A percentile compares a stretch with the other conserved stretches of the same genome.
These are phyloP conservation scores for Alnus rubra DNA, from an alignment of 306 rosid species.

Conservation along the genomic window DNA sequence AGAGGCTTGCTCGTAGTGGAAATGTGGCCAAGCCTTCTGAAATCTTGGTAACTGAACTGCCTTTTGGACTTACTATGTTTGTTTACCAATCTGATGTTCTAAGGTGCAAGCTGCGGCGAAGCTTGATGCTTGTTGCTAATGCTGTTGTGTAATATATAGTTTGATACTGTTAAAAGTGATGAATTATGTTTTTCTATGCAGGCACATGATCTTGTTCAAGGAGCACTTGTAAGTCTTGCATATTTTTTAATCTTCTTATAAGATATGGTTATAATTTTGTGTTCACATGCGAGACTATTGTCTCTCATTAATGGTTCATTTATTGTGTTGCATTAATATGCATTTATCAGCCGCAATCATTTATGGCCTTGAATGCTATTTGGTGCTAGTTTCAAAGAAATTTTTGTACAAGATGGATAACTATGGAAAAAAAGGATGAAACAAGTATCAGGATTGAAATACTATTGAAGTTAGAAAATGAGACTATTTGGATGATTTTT, in stretches of 20 bases:
- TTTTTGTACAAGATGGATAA: too few relatives aligned
- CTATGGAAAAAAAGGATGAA: neutral
- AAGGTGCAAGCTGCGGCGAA: neutral
- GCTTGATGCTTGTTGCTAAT: neutral
- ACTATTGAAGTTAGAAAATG: neutral
- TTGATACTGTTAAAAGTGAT: neutral
- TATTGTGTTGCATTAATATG: too few relatives aligned
- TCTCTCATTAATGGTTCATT: too few relatives aligned
- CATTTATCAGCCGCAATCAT: too few relatives aligned
- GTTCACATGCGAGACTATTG: neutral
- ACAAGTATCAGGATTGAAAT: neutral
- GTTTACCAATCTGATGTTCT: constrained; percentile 6
- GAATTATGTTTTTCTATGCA: constrained; percentile 30
- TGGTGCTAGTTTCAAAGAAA: too few relatives aligned
- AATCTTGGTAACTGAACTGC: constrained; percentile 50
- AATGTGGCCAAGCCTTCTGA: constrained; percentile 49
- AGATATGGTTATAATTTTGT: neutral
- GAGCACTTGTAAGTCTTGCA: constrained; percentile 72
- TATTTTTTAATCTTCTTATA: constrained; percentile 17
- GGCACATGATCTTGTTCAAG: constrained; percentile 93
- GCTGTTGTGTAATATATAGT: neutral
- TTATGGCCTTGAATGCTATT: too few relatives aligned
- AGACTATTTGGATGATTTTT: neutral
- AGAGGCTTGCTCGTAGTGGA: constrained; percentile 39
- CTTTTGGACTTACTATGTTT: constrained; percentile 10